These are phyloP conservation scores for Pseudogymnoascus sp. DNA, from an alignment of 2,329 filamentous ascomycete species.

Conservation along the genomic window DNA sequence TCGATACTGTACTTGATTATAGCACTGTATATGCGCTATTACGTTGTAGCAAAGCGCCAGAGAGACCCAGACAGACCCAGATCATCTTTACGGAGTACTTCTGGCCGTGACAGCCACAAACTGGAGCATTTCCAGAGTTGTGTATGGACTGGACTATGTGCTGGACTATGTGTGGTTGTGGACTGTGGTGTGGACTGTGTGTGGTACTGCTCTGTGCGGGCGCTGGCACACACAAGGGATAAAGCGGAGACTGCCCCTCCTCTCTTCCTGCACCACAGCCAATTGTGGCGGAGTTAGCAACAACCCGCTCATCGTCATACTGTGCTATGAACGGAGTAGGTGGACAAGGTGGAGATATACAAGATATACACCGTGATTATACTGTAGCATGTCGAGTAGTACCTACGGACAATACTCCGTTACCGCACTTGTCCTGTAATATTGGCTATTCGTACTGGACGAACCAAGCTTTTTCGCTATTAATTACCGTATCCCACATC, in stretches of 20 bases:
- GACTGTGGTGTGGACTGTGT: too few relatives aligned
- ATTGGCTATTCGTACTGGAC: background rate
- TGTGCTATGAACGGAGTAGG: background rate
- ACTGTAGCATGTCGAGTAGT: background rate
- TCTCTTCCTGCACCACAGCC: background rate
- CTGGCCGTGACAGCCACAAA: background rate
- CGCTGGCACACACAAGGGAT: background rate
- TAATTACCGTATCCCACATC: background rate
- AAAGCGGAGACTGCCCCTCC: background rate
- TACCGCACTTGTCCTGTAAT: background rate
- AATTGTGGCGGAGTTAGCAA: background rate
- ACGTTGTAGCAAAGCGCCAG: background rate
- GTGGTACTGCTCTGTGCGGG: background rate
- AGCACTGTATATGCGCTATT: background rate
- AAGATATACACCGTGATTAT: background rate
- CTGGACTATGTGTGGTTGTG: too few relatives aligned
- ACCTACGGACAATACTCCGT: background rate
- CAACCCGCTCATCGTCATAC: slow-evolving; percentile 6
- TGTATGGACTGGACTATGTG: too few relatives aligned
- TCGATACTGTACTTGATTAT: background rate
- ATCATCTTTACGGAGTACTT: background rate
- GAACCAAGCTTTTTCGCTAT: background rate
- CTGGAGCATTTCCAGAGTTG: background rate
- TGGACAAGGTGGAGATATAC: background rate
- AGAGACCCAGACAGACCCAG: background rate